Percentiles rank a stretch among this genome's conserved stretches.
These are phyloP conservation scores for Candida sp. DNA, from an alignment of 1,139 yeast species.

Conservation along the genomic window DNA sequence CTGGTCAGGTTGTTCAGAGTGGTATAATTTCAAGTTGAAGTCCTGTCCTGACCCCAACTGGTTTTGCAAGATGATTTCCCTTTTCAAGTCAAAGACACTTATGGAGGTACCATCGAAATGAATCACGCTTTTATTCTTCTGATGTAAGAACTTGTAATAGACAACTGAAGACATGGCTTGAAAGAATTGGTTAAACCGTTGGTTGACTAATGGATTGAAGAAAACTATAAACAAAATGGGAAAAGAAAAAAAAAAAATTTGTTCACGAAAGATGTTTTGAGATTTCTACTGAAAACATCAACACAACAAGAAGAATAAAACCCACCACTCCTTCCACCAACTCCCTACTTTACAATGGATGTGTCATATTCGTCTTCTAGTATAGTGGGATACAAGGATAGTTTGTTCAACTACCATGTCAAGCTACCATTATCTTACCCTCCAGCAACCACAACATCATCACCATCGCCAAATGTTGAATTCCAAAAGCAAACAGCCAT, in stretches of 20 bases:
- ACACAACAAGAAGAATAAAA: not conserved
- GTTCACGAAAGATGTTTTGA: no score
- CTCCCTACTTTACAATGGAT: conserved; percentile 7
- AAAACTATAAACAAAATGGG: not conserved
- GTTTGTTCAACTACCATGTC: conserved; percentile 23
- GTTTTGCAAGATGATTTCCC: conserved; percentile 85
- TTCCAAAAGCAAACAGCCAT: conserved; percentile 25
- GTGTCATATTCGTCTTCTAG: conserved; percentile 22
- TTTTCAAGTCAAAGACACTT: conserved; percentile 90
- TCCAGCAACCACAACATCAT: not conserved
- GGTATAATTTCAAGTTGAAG: conserved; percentile 74
- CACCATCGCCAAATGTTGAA: conserved; percentile 21
- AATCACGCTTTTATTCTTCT: conserved; percentile 77
- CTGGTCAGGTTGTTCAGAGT: conserved; percentile 70
- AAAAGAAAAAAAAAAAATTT: not conserved
- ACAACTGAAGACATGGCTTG: conserved; percentile 95
- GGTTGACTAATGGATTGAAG: not conserved
- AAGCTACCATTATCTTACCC: conserved; percentile 38
- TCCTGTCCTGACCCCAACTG: conserved; percentile 85
- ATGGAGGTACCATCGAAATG: conserved; percentile 97
- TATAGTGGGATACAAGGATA: conserved; percentile 28
- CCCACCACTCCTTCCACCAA: not conserved
- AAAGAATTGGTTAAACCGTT: not conserved
- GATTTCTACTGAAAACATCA: not conserved
- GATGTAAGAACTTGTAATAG: conserved; percentile 87